Evolutionary conservation across 225 moss, liverwort and hornwort genomes (phyloP).

Genomic region (Physcomitrellopsis africana): DNA sequence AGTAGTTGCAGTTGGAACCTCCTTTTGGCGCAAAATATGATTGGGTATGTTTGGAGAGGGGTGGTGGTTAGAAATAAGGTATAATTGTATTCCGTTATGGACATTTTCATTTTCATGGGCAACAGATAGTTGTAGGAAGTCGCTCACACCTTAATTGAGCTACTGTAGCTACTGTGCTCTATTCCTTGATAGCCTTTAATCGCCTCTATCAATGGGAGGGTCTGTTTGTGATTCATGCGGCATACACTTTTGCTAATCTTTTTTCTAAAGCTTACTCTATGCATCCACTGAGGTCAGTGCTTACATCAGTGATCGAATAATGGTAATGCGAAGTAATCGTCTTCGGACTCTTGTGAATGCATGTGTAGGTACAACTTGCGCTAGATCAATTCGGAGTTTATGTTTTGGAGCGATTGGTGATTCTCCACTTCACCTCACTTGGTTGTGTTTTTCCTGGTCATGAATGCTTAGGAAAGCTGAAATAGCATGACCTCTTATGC

Average conservation of each 20-base stretch:
- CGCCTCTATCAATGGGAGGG: too few relatives aligned
- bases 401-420: conserved; percentile 64
- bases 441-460: not conserved
- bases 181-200: not conserved
- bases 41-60: not conserved
- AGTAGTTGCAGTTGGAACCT: conserved; percentile 23
- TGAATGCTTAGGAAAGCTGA: not conserved
- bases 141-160: not conserved
- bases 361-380: conserved; percentile 38
- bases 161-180: not conserved
- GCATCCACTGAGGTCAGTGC: not conserved
- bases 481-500: not conserved
- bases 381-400: conserved; percentile 57
- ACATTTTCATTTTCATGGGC: not conserved
- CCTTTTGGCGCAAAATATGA: conserved; percentile 3
- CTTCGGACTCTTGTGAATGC: not conserved
- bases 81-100: not conserved
- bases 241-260: not conserved
- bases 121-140: not conserved
- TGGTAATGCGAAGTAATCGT: not conserved
- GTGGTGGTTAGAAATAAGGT: not conserved
- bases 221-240: not conserved
- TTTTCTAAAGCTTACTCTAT: not conserved
- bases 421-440: conserved; percentile 17
- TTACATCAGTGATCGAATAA: too few relatives aligned